Evolutionary conservation across 495 filamentous ascomycete genomes (phyloP), one percentile per base, ranked within the genome.

Genomic region (Penicillium arizonense): DNA sequence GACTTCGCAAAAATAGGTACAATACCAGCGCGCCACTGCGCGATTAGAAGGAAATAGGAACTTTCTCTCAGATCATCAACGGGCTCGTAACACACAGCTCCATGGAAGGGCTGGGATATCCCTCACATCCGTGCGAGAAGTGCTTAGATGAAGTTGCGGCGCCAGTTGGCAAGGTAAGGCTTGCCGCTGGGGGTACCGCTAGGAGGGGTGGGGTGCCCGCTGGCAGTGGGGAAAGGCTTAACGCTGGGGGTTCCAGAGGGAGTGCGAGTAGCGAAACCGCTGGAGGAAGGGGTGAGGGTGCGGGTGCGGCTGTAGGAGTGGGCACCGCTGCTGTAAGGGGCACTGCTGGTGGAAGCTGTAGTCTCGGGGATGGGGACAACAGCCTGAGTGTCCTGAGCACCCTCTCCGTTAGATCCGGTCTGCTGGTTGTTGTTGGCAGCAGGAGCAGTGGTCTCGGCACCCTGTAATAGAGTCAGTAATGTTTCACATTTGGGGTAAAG

Each of bases 301-400:
- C 48, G 48, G 30, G 30, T 50, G 38, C 35, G 20, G 33, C 28
- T 48, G 38, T 52, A 52, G 36, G 68, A 59, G 26, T 50, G 45
- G 38, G 71, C 77, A 53, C 69, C 66, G 58, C 75, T 75, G 59
- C 53, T 58, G 58, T 55, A 67, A 47, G 69, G 67, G 46, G 57
- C 63, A 28, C 57, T 66, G 46, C 53, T 55, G 51, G 23, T 52
- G 39, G 63, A 59, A 45, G 60, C 58, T 10, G 54, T 61, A 43
- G 41, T 37, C 43, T 50, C 50, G 55, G 47, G 53, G 52, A 43
- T 45, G 28, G 28, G 28, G 28, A 7, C 28, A 4, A 47, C 53
- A 53, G 48, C 54, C 57, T 47, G 43, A 41, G 59, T 44, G 36
- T 26, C 55, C 33, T 61, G 14, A 26, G 32, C 18, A 32, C 55